These are phyloP conservation scores for Magnolia sinica DNA, from an alignment of 164 flowering plant genomes.

Conservation along the genomic window DNA sequence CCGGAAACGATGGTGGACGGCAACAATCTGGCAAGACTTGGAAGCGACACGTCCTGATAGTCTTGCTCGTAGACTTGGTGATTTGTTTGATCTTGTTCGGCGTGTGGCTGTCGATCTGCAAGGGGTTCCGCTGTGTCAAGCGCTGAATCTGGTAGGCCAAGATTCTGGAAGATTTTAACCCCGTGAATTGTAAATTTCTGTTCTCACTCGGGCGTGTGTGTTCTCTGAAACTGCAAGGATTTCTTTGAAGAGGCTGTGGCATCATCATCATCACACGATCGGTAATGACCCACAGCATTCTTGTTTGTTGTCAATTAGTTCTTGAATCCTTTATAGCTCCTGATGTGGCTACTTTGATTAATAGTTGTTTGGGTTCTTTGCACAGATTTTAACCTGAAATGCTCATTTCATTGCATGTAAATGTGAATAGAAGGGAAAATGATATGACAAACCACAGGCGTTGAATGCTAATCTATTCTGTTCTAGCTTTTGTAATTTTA, in stretches of 20 bases:
- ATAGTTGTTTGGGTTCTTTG: too few relatives aligned
- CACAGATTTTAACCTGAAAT: too few relatives aligned
- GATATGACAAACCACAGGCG: too few relatives aligned
- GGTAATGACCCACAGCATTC: neutral
- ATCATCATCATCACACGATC: neutral
- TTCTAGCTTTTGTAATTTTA: too few relatives aligned
- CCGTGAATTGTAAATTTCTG: neutral
- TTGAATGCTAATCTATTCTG: too few relatives aligned
- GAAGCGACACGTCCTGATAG: conserved; percentile 62
- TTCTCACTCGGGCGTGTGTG: neutral
- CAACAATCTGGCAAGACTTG: conserved; percentile 43
- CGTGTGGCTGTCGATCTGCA: conserved; percentile 65
- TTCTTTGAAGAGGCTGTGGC: neutral
- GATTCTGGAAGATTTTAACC: neutral
- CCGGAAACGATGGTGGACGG: conserved; percentile 35
- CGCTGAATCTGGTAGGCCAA: conserved; percentile 13
- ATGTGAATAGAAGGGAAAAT: too few relatives aligned
- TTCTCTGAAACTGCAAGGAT: neutral
- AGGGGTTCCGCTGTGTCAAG: conserved; percentile 44
- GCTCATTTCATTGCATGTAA: too few relatives aligned
- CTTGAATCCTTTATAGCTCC: neutral
- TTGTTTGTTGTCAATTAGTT: neutral
- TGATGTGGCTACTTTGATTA: too few relatives aligned
- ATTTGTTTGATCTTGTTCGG: conserved; percentile 52
- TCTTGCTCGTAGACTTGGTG: conserved; percentile 60